Evolutionary conservation across 441 rosid genomes (phyloP).

Genomic region (Jatropha multifida): DNA sequence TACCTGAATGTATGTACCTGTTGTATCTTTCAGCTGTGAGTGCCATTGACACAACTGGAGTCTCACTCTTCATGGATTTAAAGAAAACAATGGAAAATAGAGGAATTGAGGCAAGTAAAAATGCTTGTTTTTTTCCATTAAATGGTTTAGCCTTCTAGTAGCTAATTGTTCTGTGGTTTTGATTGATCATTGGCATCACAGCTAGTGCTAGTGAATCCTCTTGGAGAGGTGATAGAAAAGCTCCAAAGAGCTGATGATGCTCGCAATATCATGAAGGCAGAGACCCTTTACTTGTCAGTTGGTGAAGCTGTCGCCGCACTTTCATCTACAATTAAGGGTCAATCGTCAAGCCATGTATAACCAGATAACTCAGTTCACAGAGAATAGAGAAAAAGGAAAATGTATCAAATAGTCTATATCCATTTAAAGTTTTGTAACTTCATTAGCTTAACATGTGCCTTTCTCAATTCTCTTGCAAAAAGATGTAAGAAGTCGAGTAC

Average conservation of each 20-base stretch:
- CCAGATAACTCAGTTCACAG: neutral
- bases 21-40: slow-evolving; percentile 56
- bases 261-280: slow-evolving; percentile 46
- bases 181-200: slow-evolving; percentile 26
- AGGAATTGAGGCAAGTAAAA: slow-evolving; percentile 53
- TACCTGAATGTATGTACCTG: neutral
- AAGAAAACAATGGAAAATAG: slow-evolving; percentile 59
- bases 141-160: neutral
- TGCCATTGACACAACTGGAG: slow-evolving; percentile 86
- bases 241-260: slow-evolving; percentile 59
- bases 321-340: slow-evolving; percentile 51
- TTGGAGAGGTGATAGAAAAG: slow-evolving; percentile 83
- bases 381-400: neutral
- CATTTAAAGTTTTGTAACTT: neutral
- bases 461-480: neutral
- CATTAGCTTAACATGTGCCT: neutral
- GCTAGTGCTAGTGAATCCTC: slow-evolving; percentile 91
- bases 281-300: slow-evolving; percentile 66
- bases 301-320: slow-evolving; percentile 84
- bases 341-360: slow-evolving; percentile 46
- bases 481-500: neutral
- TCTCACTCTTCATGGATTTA: slow-evolving; percentile 60
- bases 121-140: neutral
- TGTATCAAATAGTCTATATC: neutral
- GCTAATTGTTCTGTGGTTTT: neutral